Evolutionary conservation across 2,329 filamentous ascomycete genomes (phyloP).

Genomic region (Penicillium frequentans): DNA sequence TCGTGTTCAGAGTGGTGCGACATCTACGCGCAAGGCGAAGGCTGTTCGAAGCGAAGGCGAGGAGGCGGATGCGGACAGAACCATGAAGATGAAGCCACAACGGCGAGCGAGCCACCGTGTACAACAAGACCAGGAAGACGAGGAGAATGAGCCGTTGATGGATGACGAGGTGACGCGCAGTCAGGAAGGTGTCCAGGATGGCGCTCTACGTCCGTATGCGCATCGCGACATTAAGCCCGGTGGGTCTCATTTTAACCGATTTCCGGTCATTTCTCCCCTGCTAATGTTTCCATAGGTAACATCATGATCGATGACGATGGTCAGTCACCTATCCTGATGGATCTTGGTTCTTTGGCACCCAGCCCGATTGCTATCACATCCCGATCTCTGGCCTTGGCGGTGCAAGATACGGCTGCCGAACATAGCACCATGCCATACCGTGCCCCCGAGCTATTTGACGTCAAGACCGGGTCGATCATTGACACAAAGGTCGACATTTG

Average conservation of each 20-base stretch:
- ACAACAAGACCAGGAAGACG: conserved; percentile 69
- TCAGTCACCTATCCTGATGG: conserved; percentile 89
- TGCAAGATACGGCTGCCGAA: conserved; percentile 92
- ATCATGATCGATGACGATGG: conserved; percentile 98
- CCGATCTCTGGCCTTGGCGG: conserved; percentile 82
- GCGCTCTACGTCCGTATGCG: conserved; percentile 76
- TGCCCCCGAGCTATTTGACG: conserved; percentile 95
- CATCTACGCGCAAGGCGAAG: conserved; percentile 56
- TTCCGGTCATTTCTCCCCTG: neutral
- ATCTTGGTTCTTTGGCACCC: conserved; percentile 85
- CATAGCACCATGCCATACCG: conserved; percentile 99
- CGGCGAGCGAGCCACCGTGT: conserved; percentile 46
- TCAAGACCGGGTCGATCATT: conserved; percentile 86
- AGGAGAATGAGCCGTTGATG: conserved; percentile 82
- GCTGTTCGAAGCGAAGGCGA: conserved; percentile 57
- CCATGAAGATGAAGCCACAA: conserved; percentile 39
- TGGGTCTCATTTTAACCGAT: conserved; percentile 42
- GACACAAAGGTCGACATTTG: conserved; percentile 98
- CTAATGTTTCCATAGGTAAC: conserved; percentile 59
- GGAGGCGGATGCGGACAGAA: conserved; percentile 50
- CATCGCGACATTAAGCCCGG: conserved; percentile 97
- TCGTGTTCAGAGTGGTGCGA: conserved; percentile 59
- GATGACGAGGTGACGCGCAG: conserved; percentile 69
- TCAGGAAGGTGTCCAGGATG: conserved; percentile 67
- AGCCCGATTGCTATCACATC: conserved; percentile 88